Evolutionary conservation across 768 basidiomycete species (phyloP), one percentile per base, ranked within the genome.

Genomic region (Russula dissimulans): DNA sequence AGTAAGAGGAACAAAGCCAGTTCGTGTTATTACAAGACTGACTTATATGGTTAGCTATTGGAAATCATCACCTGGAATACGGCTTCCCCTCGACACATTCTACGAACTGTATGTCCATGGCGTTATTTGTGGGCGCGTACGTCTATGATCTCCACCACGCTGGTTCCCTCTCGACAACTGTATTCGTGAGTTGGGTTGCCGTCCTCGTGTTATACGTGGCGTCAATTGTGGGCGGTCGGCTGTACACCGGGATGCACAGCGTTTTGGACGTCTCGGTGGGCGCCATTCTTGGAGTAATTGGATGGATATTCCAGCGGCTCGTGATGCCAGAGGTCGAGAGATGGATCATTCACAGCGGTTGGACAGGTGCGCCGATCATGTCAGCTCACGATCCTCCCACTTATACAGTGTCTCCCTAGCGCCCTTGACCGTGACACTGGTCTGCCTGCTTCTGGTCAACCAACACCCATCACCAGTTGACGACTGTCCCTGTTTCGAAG

Each of bases 401-500:
- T 32, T 38, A 49, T 41, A 46, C 11, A 15, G 36, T 43, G 39
- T 34, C 15, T 31, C 44, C 43, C 46, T 65, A 76, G 83, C 87
- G n/a, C 87, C 87, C 7, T 68, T 81, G 41, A 78, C 79, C 10
- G 71, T 84, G 45, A 76, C 87, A 31, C 79, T 84, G 0, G 62
- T 88, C n/a, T 83, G 81, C 58, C 74, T 92, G 14, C 74, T 89
- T 5, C 73, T 88, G 18, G 86, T 95, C n/a, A 87, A 93, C 68
- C 84, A 89, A 62, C 92, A 95, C 68, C 93, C 95, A 0, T 88
- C 95, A 65, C 95, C 95, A 0, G 89, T 95, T 9, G 95, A 98
- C 59, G 92, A 95, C 67, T 97, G 95, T 66, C 95, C 95, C 2
- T 97, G 95, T 72, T 99, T 97, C 72, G 95, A 97, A 69, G 95